Evolutionary conservation across 2,329 filamentous ascomycete species (phyloP).

Genomic region (Arthrinium phaeospermum): DNA sequence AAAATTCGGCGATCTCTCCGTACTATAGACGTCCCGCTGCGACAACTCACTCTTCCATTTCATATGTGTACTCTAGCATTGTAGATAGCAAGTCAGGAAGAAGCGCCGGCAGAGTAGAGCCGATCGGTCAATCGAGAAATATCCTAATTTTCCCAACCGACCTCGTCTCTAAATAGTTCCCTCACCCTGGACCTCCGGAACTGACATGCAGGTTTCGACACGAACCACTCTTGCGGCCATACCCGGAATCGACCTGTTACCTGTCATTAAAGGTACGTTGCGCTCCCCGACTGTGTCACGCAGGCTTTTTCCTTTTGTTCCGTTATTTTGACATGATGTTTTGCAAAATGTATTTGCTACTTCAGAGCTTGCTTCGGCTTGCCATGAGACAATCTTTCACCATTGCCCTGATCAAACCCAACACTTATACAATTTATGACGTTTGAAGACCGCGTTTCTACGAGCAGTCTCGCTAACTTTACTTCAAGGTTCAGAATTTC

Average conservation of each 20-base stretch:
- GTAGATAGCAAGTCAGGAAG: slow-evolving; percentile 59
- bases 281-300: slow-evolving; percentile 1
- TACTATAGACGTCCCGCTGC: slow-evolving; percentile 70
- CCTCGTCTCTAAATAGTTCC: neutral
- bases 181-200: neutral
- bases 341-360: slow-evolving; percentile 99
- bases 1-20: slow-evolving; percentile 97
- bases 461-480: neutral
- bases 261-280: slow-evolving; percentile 84
- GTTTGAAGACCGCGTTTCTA: neutral
- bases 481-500: slow-evolving; percentile 94
- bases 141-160: slow-evolving; percentile 13
- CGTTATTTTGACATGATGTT: slow-evolving; percentile 77
- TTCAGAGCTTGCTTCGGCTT: slow-evolving; percentile 87
- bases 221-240: neutral
- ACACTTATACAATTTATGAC: neutral
- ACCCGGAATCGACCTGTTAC: slow-evolving; percentile 39
- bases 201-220: neutral
- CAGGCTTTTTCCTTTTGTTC: neutral
- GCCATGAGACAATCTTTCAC: slow-evolving; percentile 99
- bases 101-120: slow-evolving; percentile 19
- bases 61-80: slow-evolving; percentile 72
- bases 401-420: slow-evolving; percentile 73
- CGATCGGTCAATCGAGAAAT: slow-evolving; percentile 22
- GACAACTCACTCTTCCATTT: slow-evolving; percentile 48